These are phyloP conservation scores for Aspergillus pseudotamarii DNA, from an alignment of 2,329 filamentous ascomycete species.

Conservation along the genomic window DNA sequence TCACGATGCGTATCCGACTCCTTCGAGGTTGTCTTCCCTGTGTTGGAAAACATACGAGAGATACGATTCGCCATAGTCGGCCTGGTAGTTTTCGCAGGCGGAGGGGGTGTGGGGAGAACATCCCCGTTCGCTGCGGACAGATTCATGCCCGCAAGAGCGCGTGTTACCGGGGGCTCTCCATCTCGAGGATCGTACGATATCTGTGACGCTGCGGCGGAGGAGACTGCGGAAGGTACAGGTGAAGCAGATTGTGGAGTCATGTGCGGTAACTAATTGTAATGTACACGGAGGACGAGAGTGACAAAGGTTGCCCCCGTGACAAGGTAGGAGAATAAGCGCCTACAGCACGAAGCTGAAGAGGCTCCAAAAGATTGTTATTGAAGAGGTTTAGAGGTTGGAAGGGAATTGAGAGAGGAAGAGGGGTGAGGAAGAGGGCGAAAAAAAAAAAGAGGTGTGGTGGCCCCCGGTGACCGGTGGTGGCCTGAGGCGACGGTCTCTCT, in stretches of 20 bases:
- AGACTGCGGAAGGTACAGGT: constrained; percentile 48
- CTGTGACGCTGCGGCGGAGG: constrained; percentile 44
- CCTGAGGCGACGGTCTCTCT: constrained; percentile 25
- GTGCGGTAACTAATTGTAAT: constrained; percentile 34
- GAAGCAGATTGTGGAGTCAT: constrained; percentile 46
- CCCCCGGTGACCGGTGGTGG: constrained; percentile 21
- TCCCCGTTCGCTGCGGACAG: constrained; percentile 42
- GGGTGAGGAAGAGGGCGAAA: constrained; percentile 10
- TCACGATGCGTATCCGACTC: constrained; percentile 38
- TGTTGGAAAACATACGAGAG: constrained; percentile 50
- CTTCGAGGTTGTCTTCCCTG: constrained; percentile 39
- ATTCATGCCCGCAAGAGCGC: constrained; percentile 47
- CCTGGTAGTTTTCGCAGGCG: constrained; percentile 37
- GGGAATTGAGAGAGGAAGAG: constrained; percentile 3
- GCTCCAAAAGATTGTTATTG: constrained; percentile 17
- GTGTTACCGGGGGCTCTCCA: constrained; percentile 47
- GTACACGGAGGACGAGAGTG: constrained; percentile 26
- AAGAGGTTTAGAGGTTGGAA: constrained; percentile 11
- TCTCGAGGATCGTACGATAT: constrained; percentile 42
- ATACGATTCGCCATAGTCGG: constrained; percentile 49
- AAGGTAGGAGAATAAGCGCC: constrained; percentile 20
- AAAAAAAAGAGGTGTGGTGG: constrained; percentile 26
- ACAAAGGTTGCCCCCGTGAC: constrained; percentile 26
- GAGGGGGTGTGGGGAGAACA: constrained; percentile 32
- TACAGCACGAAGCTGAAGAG: constrained; percentile 32